Evolutionary conservation across 805 yeast species (phyloP).

Genomic region (Cyberlindnera sargentensis): DNA sequence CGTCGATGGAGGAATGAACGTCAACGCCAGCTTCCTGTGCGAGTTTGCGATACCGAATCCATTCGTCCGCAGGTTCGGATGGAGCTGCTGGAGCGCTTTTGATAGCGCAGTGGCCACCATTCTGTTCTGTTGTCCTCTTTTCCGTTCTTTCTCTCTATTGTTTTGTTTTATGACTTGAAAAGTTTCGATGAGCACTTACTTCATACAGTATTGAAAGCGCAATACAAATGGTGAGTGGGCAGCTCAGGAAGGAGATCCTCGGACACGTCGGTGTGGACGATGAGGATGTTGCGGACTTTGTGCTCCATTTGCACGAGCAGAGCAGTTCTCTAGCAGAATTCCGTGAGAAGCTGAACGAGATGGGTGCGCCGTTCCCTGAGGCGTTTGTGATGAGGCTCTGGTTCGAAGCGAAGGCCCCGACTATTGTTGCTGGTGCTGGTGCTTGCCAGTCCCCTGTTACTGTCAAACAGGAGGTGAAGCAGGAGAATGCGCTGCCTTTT

Average conservation of each 20-base stretch:
- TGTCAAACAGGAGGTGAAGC: constrained; percentile 20
- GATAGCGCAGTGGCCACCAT: constrained; percentile 1
- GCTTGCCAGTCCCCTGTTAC: no score
- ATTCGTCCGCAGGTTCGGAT: constrained; percentile 31
- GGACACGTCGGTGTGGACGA: constrained; percentile 32
- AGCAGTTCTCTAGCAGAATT: constrained; percentile 30
- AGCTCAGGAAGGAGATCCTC: constrained; percentile 12
- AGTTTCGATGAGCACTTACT: background rate
- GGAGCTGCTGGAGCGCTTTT: constrained; percentile 7
- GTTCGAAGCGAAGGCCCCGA: background rate
- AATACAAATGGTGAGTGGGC: background rate
- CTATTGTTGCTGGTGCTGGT: no score
- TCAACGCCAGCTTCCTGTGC: constrained; percentile 29
- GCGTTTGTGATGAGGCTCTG: constrained; percentile 17
- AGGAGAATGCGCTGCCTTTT: constrained; percentile 5
- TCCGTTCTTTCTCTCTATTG: background rate
- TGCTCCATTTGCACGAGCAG: constrained; percentile 31
- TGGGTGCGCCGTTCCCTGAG: constrained; percentile 37
- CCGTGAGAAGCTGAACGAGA: constrained; percentile 29
- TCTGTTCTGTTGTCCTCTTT: background rate
- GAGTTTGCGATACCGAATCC: constrained; percentile 37
- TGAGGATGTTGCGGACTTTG: constrained; percentile 38
- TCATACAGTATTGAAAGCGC: background rate
- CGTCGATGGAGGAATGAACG: constrained; percentile 33
- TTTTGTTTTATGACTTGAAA: background rate